A percentile compares a stretch with the other conserved stretches of the same genome.
Evolutionary conservation across 2,329 filamentous ascomycete genomes (phyloP).

Genomic region (Pochonia chlamydosporia): DNA sequence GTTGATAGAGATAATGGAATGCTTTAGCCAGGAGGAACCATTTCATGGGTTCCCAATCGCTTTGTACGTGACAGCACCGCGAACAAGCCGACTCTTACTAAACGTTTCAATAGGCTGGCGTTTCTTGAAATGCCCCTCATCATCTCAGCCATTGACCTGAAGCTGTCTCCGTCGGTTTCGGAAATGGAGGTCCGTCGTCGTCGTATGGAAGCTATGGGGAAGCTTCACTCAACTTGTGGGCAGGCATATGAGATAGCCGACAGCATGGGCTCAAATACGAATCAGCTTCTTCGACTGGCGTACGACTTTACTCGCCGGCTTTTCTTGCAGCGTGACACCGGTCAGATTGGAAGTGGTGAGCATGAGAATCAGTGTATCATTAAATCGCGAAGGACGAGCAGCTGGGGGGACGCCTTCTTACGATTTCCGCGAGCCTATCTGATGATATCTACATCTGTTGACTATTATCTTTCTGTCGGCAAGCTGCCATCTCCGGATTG

Average conservation of each 20-base stretch:
- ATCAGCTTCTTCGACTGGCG: background rate
- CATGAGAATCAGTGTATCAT: background rate
- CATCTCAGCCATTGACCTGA: background rate
- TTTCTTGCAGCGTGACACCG: background rate
- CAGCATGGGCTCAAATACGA: background rate
- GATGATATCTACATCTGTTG: background rate
- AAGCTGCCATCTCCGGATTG: background rate
- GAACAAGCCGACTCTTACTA: background rate
- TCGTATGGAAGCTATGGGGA: slow-evolving; percentile 1
- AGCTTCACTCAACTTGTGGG: background rate
- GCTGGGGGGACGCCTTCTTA: background rate
- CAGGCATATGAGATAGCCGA: background rate
- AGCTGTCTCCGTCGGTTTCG: background rate
- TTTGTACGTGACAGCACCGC: background rate
- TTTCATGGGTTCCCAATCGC: background rate
- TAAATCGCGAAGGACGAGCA: background rate
- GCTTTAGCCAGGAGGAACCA: background rate
- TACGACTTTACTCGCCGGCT: slow-evolving; percentile 1
- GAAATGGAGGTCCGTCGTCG: background rate
- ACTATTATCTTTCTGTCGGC: background rate
- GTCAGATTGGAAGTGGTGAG: background rate
- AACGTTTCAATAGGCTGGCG: background rate
- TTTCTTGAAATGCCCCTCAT: slow-evolving; percentile 1
- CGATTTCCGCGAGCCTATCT: slow-evolving; percentile 1
- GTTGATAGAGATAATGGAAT: background rate